Conservation (phyloP, 2,329 filamentous ascomycete species). For the Ascochyta koolunga region DNA sequence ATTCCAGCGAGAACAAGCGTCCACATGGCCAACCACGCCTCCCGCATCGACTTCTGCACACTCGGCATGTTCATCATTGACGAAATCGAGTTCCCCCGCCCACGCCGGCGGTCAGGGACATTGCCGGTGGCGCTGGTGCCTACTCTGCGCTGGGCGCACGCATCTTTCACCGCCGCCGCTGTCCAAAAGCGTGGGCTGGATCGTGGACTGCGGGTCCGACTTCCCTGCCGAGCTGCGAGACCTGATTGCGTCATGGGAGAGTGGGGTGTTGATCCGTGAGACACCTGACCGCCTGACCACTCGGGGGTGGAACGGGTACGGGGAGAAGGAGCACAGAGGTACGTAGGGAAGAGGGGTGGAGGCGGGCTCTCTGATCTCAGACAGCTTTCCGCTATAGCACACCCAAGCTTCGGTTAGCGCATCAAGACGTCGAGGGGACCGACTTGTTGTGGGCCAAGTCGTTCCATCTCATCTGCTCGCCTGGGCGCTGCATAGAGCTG, state of each 20-base stretch:
- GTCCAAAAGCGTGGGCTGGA: conserved; percentile 79
- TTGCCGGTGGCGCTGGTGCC: conserved; percentile 87
- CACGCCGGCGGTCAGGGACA: conserved; percentile 70
- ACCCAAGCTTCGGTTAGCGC: conserved; percentile 80
- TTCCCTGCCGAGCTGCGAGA: conserved; percentile 72
- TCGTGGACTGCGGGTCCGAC: conserved; percentile 87
- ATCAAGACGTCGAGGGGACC: conserved; percentile 67
- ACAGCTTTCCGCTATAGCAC: conserved; percentile 84
- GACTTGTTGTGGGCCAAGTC: conserved; percentile 72
- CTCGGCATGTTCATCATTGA: conserved; percentile 72
- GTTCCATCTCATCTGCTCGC: conserved; percentile 88
- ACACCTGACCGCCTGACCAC: conserved; percentile 77
- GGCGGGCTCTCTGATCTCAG: background rate
- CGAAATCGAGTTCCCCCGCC: conserved; percentile 86
- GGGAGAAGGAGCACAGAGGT: conserved; percentile 69
- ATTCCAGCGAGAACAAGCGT: no score
- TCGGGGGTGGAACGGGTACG: conserved; percentile 90
- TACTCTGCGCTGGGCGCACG: conserved; percentile 89
- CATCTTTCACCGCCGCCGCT: conserved; percentile 74
- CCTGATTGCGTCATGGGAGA: conserved; percentile 76
- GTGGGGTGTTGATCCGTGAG: conserved; percentile 71
- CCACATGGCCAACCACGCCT: background rate
- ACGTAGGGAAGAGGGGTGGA: background rate
- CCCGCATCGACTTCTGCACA: conserved; percentile 61
- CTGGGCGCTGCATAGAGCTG: conserved; percentile 75